A percentile compares a stretch with the other conserved stretches of the same genome.
Conservation (phyloP, 495 filamentous ascomycete species). For the Penicillium angulare region DNA sequence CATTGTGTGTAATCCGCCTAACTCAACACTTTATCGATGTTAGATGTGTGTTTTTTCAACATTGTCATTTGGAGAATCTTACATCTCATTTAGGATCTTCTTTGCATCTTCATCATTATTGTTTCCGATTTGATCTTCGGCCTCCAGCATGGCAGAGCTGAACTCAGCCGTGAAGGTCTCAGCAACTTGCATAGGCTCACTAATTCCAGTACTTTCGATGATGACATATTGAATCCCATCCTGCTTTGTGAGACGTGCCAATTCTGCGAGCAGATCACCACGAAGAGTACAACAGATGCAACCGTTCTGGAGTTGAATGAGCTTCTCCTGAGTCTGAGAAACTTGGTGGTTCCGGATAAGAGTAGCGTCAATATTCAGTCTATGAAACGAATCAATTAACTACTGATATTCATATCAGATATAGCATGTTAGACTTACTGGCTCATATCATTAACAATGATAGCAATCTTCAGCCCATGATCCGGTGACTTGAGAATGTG, state of each 20-base stretch:
- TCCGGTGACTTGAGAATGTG: conserved; percentile 51
- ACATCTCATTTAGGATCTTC: conserved; percentile 41
- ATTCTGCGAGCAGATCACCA: conserved; percentile 55
- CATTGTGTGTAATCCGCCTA: conserved; percentile 52
- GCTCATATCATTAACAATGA: conserved; percentile 60
- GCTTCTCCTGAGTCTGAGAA: conserved; percentile 51
- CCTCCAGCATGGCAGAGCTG: conserved; percentile 40
- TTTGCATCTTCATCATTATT: conserved; percentile 32
- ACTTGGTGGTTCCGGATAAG: conserved; percentile 52
- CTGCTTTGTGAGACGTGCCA: conserved; percentile 48
- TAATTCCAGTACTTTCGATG: conserved; percentile 61
- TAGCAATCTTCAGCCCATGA: conserved; percentile 54
- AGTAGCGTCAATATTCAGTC: conserved; percentile 56
- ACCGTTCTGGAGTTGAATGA: conserved; percentile 61
- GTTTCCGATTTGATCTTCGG: conserved; percentile 28
- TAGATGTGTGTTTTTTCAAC: too few relatives aligned
- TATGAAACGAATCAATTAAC: conserved; percentile 12
- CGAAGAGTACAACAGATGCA: conserved; percentile 63
- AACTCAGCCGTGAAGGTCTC: conserved; percentile 59
- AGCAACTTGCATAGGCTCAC: conserved; percentile 62
- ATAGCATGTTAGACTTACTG: conserved; percentile 24
- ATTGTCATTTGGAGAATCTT: not conserved
- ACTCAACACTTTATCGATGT: conserved; percentile 39
- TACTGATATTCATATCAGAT: not conserved
- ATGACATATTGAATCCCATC: conserved; percentile 56